Evolutionary conservation across 2,329 filamentous ascomycete species (phyloP).

Genomic region (Chrysoporthe austroafricana): DNA sequence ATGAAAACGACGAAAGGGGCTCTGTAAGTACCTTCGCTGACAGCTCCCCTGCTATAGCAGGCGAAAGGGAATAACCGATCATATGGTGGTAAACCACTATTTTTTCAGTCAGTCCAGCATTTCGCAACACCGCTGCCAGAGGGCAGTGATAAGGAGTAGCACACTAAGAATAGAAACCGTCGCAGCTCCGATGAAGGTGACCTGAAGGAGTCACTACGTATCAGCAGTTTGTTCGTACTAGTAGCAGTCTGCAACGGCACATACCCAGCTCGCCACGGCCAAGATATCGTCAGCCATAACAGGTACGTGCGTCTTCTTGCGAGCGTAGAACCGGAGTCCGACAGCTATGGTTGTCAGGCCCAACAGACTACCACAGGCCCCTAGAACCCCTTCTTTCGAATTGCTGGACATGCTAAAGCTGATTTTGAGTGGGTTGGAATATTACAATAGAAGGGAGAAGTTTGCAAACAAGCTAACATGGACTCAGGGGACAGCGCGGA

Average conservation of each 20-base stretch:
- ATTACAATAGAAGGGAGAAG: constrained; percentile 12
- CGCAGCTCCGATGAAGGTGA: constrained; percentile 11
- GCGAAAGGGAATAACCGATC: background rate
- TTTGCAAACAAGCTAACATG: constrained; percentile 12
- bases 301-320: constrained; percentile 9
- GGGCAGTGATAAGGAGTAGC: constrained; percentile 8
- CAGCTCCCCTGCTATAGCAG: background rate
- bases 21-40: constrained; percentile 10
- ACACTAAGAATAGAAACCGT: constrained; percentile 9
- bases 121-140: constrained; percentile 3
- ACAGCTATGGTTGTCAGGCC: constrained; percentile 12
- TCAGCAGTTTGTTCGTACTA: constrained; percentile 11
- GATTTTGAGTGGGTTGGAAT: constrained; percentile 8
- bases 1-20: constrained; percentile 8
- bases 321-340: constrained; percentile 9
- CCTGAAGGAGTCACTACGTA: constrained; percentile 12
- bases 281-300: constrained; percentile 9
- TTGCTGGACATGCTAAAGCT: constrained; percentile 11
- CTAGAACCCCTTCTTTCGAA: constrained; percentile 12
- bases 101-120: background rate
- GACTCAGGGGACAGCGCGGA: constrained; percentile 7
- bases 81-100: background rate
- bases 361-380: constrained; percentile 12
- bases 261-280: constrained; percentile 5
- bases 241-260: constrained; percentile 2